phyloP scores from a whole-genome alignment of 148 eudicot genomes.

The Persicaria maculosa region DNA sequence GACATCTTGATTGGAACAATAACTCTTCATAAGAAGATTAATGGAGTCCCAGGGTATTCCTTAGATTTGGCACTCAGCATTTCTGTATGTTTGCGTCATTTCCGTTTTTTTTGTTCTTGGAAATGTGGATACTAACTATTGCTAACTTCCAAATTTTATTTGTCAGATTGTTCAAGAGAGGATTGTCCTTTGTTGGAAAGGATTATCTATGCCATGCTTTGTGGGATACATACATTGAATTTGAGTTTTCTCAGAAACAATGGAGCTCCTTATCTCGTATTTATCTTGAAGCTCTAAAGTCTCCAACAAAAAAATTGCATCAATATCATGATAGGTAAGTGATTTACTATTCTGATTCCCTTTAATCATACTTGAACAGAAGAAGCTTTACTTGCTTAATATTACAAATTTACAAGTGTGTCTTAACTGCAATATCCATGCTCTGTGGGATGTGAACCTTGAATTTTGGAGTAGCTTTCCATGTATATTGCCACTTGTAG shows the following conservation, averaged over 20 bases:
- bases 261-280: slow-evolving; percentile 70
- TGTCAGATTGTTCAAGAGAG: slow-evolving; percentile 72
- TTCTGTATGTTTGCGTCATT: neutral
- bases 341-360: slow-evolving; percentile 5
- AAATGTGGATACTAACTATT: neutral
- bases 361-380: neutral
- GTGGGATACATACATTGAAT: slow-evolving; percentile 81
- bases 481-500: neutral
- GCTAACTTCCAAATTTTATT: neutral
- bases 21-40: neutral
- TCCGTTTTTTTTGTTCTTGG: neutral
- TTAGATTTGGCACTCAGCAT: neutral
- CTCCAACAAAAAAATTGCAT: slow-evolving; percentile 74
- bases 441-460: neutral
- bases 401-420: neutral
- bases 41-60: neutral
- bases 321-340: slow-evolving; percentile 71
- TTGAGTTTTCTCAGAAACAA: slow-evolving; percentile 73
- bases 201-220: slow-evolving; percentile 68
- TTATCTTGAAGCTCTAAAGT: slow-evolving; percentile 51
- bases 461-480: neutral
- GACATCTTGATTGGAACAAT: neutral
- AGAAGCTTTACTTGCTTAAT: neutral
- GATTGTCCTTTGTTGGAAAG: slow-evolving; percentile 63
- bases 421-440: neutral